Evolutionary conservation across 306 rosid genomes (phyloP), one percentile per base, ranked within the genome.

Genomic region (Delonix regia): DNA sequence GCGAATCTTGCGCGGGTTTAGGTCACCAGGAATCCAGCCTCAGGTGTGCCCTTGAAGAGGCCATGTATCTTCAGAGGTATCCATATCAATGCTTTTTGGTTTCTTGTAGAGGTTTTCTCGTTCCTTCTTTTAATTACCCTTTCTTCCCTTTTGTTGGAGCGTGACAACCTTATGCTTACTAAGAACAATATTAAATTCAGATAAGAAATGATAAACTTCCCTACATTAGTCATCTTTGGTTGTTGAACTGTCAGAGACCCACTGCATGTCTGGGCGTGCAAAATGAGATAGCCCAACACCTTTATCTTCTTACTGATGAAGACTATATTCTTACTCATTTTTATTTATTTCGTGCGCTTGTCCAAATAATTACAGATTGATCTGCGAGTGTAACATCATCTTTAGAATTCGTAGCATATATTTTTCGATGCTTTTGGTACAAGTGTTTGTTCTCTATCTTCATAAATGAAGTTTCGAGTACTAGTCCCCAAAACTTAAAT

Each of bases 1-100:
- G 98, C 61, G 83, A 85, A 1, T 81, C 96, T 19, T 95, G 98
- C 22, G 98, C 87, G 72, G 99, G 99, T 44, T 85, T 95, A 74
- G 99, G 97, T 61, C 98, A 95, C 82, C 98, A 95, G 77, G 99
- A 95, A 69, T 93, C 99, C 19, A 95, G 99, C 87, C 97, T 95
- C 80, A 78, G 99, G 74, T 91, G 99, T 39, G 99, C 97, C 57
- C 94, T 95, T 3, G 97, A 93, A 83, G 99, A 95, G 51, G 98
- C 99, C 62, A 51, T 91, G 81, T 92, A 80, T 38, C 99, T 95
- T 42, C 74, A 34, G 89, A 91, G 90, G 92, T 88, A 71, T 7
- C 0, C 51, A 1, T 30, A 8, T 22, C 24, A 64, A 42, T 77
- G 49, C n/a, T 34, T 51, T 71, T 28, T 28, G 60, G 57, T 33